Percentiles rank a stretch among this genome's conserved stretches.
These are phyloP conservation scores for Capsella rubella DNA, from an alignment of 441 rosid genomes.

Conservation along the genomic window DNA sequence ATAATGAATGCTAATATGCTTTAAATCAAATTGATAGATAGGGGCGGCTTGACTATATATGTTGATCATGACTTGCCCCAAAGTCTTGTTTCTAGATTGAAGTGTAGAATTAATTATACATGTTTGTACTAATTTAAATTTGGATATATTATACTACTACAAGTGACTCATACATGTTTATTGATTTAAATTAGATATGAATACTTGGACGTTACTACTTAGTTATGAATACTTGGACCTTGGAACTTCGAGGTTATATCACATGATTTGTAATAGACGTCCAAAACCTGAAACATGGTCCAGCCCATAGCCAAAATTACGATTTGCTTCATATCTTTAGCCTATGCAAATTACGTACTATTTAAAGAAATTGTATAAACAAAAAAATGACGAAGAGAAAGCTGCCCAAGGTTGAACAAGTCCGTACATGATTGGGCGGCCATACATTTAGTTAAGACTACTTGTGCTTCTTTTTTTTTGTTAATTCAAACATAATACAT, in stretches of 20 bases:
- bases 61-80: neutral
- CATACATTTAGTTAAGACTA: no score
- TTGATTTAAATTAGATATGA: no score
- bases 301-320: neutral
- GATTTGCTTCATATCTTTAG: neutral
- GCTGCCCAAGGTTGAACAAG: no score
- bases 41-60: slow-evolving; percentile 42
- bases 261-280: no score
- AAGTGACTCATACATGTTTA: no score
- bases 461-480: no score
- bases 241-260: neutral
- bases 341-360: neutral
- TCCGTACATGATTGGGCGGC: no score
- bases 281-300: neutral
- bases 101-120: neutral
- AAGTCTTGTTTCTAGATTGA: slow-evolving; percentile 30
- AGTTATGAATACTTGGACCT: neutral
- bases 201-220: no score
- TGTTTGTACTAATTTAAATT: no score
- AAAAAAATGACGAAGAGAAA: neutral
- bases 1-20: slow-evolving; percentile 20
- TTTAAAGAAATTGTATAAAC: neutral
- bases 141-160: no score
- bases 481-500: no score
- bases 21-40: slow-evolving; percentile 6